phyloP scores from a whole-genome alignment of 2,329 filamentous ascomycete genomes.

The Fusarium heterosporum region DNA sequence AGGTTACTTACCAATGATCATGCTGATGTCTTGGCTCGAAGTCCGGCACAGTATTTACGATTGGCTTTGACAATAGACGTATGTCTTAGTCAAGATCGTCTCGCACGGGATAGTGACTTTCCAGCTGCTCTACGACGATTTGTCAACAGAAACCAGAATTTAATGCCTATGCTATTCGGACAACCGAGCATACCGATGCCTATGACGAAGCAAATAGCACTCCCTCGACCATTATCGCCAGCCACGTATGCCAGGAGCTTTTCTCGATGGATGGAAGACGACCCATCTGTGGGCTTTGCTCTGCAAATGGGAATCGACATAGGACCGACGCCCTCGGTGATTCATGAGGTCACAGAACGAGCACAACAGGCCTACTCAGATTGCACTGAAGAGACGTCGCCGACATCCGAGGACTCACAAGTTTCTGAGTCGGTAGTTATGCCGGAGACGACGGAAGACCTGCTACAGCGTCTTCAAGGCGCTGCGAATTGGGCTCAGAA shows the following conservation, averaged over 20 bases:
- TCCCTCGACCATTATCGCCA: constrained; percentile 24
- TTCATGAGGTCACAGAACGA: neutral
- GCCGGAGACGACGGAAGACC: constrained; percentile 1
- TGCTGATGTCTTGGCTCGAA: constrained; percentile 25
- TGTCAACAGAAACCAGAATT: constrained; percentile 1
- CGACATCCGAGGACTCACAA: neutral
- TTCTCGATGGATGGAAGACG: constrained; percentile 36
- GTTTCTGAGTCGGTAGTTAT: neutral
- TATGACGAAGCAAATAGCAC: neutral
- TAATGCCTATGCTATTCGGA: constrained; percentile 20
- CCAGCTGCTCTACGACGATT: constrained; percentile 13
- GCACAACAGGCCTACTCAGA: neutral
- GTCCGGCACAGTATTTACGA: constrained; percentile 28
- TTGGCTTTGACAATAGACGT: constrained; percentile 38
- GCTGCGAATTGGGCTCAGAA: constrained; percentile 24
- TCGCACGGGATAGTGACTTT: constrained; percentile 35
- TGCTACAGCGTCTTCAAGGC: constrained; percentile 10
- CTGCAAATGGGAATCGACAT: constrained; percentile 35
- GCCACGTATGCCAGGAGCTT: constrained; percentile 14
- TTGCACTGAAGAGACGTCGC: neutral
- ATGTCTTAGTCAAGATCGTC: constrained; percentile 33
- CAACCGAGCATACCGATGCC: constrained; percentile 7
- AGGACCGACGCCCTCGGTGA: fast-evolving
- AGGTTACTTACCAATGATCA: neutral
- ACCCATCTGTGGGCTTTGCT: constrained; percentile 29